Conservation (phyloP, 306 rosid species). For the Acacia melanoxylon region DNA sequence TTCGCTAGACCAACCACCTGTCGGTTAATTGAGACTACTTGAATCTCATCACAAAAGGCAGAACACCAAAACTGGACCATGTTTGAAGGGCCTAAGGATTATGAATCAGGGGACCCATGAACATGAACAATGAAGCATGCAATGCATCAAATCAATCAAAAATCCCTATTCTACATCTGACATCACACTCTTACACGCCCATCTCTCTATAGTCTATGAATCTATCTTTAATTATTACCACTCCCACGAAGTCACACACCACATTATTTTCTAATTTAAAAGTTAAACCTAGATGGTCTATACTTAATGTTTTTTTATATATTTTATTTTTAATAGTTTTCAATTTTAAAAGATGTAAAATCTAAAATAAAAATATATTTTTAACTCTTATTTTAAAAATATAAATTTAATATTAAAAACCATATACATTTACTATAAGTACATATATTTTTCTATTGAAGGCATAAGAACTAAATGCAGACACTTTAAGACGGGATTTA, state of each 20-base stretch:
- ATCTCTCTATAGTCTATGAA: neutral
- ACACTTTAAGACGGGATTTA: no score
- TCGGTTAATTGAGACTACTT: no score
- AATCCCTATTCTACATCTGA: neutral
- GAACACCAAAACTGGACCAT: neutral
- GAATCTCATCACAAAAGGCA: neutral
- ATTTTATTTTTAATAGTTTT: no score
- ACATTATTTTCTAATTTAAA: neutral
- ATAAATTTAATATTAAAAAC: no score
- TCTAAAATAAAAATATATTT: no score
- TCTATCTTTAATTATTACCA: neutral
- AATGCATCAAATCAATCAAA: neutral
- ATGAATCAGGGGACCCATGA: neutral
- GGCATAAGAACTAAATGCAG: no score
- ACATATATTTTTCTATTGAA: no score
- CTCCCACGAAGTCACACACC: neutral
- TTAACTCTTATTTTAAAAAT: neutral
- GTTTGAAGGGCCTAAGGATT: neutral
- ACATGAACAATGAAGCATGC: neutral
- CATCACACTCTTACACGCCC: neutral
- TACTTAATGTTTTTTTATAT: no score
- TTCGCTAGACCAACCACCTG: no score
- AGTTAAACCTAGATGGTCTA: no score
- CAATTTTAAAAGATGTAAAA: no score
- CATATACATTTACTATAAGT: no score